Base-by-base conservation (phyloP, 441 rosid species). In the Brassica hybrid region DNA sequence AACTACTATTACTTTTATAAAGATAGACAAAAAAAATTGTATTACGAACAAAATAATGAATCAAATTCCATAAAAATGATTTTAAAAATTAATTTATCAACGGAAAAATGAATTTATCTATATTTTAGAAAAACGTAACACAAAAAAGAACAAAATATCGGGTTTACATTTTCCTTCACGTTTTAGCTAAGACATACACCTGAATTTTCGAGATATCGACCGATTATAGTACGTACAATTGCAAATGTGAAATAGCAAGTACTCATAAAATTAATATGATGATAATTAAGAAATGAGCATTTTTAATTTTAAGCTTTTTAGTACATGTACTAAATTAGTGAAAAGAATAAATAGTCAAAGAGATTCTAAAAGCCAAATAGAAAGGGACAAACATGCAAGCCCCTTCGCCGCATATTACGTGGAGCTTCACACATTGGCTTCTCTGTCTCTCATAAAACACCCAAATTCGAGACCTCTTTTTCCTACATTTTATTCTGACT, bases 381-480 rank as follows among this genome's bases (percentile, higher is more conserved):
- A 74, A 74, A 65, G 30, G 38, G 79, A 74, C 79, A 79, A 79
- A 70, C 79, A 79, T 58, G 81, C 74, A 75, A 65, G 41, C 65
- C 14, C 34, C 14, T 45, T 45, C 61, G 78, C 68, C 76, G 74
- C 81, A 73, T 52, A 54, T 6, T 79, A 78, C 81, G 81, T 79
- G 82, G 78, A 69, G 64, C 74, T 65, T 63, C 61, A 54, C 5
- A 61, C 71, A 73, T 73, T 73, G 74, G 68, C 64, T 56, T 52
- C 82, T 79, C 63, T 72, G 73, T 72, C 75, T 69, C 76, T 79
- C 79, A 79, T 65, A 75, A 79, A 79, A 79, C 82, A 79, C 79
- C 82, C 79, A 79, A 73, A 79, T 79, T 75, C 82, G 79, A 79
- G 76, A 69, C 76, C 82, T 79, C 79, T 74, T 79, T 79, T 74